These are phyloP conservation scores for Lactarius akahatsu DNA, from an alignment of 768 basidiomycete species.

Conservation along the genomic window DNA sequence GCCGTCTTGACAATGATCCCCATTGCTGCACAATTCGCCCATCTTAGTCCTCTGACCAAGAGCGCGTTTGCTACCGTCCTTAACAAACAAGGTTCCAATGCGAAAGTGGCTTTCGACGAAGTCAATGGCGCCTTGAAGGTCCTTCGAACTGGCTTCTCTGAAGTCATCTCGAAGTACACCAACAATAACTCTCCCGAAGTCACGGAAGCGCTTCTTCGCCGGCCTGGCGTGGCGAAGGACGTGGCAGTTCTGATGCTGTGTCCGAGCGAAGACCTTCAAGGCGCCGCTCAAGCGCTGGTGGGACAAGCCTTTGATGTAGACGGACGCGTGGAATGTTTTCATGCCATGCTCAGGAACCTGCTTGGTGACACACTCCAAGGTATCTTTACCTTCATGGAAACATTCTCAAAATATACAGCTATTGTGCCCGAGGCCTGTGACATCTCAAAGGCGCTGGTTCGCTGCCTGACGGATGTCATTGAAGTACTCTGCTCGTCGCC, in stretches of 20 bases:
- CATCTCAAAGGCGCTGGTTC: slow-evolving; percentile 86
- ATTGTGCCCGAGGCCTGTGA: slow-evolving; percentile 81
- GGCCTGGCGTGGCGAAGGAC: slow-evolving; percentile 55
- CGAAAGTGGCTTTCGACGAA: slow-evolving; percentile 43
- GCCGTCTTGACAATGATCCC: slow-evolving; percentile 59
- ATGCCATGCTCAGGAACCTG: slow-evolving; percentile 66
- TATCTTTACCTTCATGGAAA: slow-evolving; percentile 62
- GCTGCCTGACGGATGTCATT: slow-evolving; percentile 89
- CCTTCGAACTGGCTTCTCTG: slow-evolving; percentile 62
- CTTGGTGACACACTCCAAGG: slow-evolving; percentile 69
- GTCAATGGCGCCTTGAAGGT: slow-evolving; percentile 60
- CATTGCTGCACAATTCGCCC: slow-evolving; percentile 57
- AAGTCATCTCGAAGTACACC: slow-evolving; percentile 61
- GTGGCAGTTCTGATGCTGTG: slow-evolving; percentile 75
- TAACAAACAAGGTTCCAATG: slow-evolving; percentile 34
- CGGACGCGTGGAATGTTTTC: slow-evolving; percentile 83
- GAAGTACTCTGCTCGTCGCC: slow-evolving; percentile 78
- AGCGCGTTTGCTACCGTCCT: slow-evolving; percentile 48
- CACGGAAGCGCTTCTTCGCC: slow-evolving; percentile 54
- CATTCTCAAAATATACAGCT: slow-evolving; percentile 61
- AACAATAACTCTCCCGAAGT: slow-evolving; percentile 56
- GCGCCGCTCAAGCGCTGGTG: slow-evolving; percentile 74
- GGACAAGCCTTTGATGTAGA: slow-evolving; percentile 90
- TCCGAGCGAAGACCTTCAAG: slow-evolving; percentile 71
- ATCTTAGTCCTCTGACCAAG: slow-evolving; percentile 61